Conservation (phyloP, 257 asterid genomes). For the Agastache rugosa region DNA sequence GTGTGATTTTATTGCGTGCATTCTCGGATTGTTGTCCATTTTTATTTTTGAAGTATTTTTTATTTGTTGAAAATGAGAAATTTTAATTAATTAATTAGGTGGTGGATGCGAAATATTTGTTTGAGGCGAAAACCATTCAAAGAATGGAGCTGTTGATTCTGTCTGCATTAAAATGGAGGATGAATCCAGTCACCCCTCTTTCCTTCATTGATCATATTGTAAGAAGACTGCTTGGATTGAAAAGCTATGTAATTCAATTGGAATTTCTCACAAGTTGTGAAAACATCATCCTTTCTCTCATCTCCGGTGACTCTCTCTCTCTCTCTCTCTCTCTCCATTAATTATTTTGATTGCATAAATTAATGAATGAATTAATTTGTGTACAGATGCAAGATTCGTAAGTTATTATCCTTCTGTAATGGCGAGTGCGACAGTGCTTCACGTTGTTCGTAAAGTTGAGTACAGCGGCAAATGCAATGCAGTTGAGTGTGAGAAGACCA, state of each 20-base stretch:
- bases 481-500: slow-evolving; percentile 56
- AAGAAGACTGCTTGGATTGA: slow-evolving; percentile 60
- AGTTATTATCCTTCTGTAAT: slow-evolving; percentile 65
- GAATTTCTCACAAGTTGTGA: slow-evolving; percentile 59
- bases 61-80: not conserved
- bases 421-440: slow-evolving; percentile 75
- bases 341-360: too few species aligned
- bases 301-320: slow-evolving; percentile 49
- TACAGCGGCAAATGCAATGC: slow-evolving; percentile 42
- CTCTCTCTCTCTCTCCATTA: not conserved
- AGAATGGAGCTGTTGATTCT: slow-evolving; percentile 80
- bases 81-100: slow-evolving; percentile 41
- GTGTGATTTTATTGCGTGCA: too few species aligned
- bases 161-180: slow-evolving; percentile 69
- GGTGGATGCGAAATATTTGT: slow-evolving; percentile 55
- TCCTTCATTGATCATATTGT: slow-evolving; percentile 68
- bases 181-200: slow-evolving; percentile 81
- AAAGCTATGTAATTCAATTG: slow-evolving; percentile 48
- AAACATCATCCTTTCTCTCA: slow-evolving; percentile 52
- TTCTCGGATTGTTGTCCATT: too few species aligned
- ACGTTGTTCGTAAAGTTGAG: slow-evolving; percentile 61
- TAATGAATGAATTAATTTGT: too few species aligned
- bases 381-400: slow-evolving; percentile 62
- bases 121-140: slow-evolving; percentile 75
- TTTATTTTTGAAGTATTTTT: not conserved